Evolutionary conservation across 2,329 filamentous ascomycete genomes (phyloP).

Genomic region (Coniochaeta sp.): DNA sequence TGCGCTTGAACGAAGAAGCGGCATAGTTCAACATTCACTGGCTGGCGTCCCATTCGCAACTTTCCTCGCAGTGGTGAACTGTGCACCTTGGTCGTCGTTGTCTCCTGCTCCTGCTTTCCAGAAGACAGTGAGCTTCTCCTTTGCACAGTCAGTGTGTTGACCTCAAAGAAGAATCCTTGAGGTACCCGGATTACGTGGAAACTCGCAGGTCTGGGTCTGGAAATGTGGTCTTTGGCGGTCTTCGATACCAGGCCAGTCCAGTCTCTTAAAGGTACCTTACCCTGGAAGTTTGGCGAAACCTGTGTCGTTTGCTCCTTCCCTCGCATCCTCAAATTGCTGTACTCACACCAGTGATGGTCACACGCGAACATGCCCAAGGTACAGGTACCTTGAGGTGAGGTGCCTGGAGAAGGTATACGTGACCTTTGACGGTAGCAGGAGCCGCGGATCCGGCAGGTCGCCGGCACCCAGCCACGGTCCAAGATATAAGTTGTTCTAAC

Average conservation of each 20-base stretch:
- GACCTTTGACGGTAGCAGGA: not conserved
- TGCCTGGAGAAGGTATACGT: too few relatives aligned
- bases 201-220: not conserved
- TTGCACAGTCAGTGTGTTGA: not conserved
- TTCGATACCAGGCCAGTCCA: not conserved
- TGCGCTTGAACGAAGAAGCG: not conserved
- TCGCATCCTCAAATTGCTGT: not conserved
- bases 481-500: not conserved
- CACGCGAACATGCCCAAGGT: not conserved
- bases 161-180: not conserved
- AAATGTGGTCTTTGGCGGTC: not conserved
- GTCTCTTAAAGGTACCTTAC: too few relatives aligned
- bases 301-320: not conserved
- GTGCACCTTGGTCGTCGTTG: not conserved
- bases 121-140: not conserved
- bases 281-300: not conserved
- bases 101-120: not conserved
- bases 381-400: too few relatives aligned
- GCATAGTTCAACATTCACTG: not conserved
- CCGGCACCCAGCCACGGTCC: not conserved
- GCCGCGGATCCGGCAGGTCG: not conserved
- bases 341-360: not conserved
- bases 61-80: not conserved
- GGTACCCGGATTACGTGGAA: too few relatives aligned
- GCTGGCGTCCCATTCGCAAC: not conserved